A percentile compares a stretch with the other conserved stretches of the same genome.
Conservation (phyloP, 495 filamentous ascomycete genomes). For the Jackrogersella minutella region DNA sequence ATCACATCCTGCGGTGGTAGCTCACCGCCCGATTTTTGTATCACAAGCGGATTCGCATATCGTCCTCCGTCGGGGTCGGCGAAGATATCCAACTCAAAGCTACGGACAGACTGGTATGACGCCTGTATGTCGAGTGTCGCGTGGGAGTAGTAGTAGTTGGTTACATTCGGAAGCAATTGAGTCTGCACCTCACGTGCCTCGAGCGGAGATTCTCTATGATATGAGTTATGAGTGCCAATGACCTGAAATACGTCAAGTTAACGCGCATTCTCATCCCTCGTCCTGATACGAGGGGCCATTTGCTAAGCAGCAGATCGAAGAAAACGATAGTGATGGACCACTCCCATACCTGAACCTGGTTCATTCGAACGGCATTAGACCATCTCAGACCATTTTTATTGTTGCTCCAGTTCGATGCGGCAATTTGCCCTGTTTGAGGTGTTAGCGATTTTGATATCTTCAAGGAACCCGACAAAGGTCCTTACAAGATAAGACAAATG, state of each 20-base stretch:
- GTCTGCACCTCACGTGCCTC: conserved; percentile 6
- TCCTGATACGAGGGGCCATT: no score
- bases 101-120: conserved; percentile 36
- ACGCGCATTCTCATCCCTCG: no score
- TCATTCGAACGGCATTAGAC: conserved; percentile 29
- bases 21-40: conserved; percentile 18
- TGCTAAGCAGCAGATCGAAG: no score
- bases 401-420: conserved; percentile 3
- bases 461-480: background rate
- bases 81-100: conserved; percentile 41
- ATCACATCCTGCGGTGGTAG: conserved; percentile 22
- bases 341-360: conserved; percentile 20
- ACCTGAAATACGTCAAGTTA: conserved; percentile 25
- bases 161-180: conserved; percentile 13
- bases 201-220: conserved; percentile 41
- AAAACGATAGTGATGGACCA: background rate
- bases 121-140: conserved; percentile 37
- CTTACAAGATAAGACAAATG: background rate
- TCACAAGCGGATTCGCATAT: conserved; percentile 39
- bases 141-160: conserved; percentile 37
- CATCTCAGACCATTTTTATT: conserved; percentile 26
- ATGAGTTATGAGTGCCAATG: conserved; percentile 46
- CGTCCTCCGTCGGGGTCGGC: conserved; percentile 40
- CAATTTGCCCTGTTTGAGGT: background rate
- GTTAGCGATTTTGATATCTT: background rate